phyloP scores from a whole-genome alignment of 768 basidiomycete genomes.

The Lenzites betulinus region DNA sequence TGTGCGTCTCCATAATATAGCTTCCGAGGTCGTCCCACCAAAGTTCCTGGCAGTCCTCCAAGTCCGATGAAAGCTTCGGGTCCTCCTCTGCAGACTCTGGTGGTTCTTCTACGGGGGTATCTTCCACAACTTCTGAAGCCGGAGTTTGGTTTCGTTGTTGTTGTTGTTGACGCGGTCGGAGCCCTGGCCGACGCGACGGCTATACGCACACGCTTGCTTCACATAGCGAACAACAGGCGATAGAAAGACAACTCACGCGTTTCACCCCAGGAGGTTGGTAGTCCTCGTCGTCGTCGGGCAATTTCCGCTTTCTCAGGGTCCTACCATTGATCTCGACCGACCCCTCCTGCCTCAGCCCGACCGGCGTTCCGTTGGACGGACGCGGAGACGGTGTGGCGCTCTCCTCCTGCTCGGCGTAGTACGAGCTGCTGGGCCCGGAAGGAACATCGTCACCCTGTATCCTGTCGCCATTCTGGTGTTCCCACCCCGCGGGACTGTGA shows the following conservation, averaged over 20 bases:
- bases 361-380: conserved; percentile 25
- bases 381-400: conserved; percentile 33
- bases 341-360: conserved; percentile 16
- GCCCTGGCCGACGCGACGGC: conserved; percentile 34
- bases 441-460: conserved; percentile 42
- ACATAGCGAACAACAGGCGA: neutral
- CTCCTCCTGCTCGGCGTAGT: conserved; percentile 35
- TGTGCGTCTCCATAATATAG: conserved; percentile 72
- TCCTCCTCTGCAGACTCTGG: conserved; percentile 43
- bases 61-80: conserved; percentile 65
- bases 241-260: conserved; percentile 51
- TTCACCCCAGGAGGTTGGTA: conserved; percentile 51
- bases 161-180: conserved; percentile 39
- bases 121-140: conserved; percentile 24
- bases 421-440: conserved; percentile 39
- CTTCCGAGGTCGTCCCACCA: conserved; percentile 72
- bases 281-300: conserved; percentile 53
- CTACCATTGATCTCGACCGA: conserved; percentile 27
- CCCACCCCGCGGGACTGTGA: conserved; percentile 44
- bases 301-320: conserved; percentile 51
- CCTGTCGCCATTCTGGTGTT: conserved; percentile 39
- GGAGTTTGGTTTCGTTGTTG: conserved; percentile 31
- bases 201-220: conserved; percentile 6
- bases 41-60: conserved; percentile 78
- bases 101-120: conserved; percentile 31